phyloP scores from a whole-genome alignment of 306 rosid species.

The Nissolia schottii region DNA sequence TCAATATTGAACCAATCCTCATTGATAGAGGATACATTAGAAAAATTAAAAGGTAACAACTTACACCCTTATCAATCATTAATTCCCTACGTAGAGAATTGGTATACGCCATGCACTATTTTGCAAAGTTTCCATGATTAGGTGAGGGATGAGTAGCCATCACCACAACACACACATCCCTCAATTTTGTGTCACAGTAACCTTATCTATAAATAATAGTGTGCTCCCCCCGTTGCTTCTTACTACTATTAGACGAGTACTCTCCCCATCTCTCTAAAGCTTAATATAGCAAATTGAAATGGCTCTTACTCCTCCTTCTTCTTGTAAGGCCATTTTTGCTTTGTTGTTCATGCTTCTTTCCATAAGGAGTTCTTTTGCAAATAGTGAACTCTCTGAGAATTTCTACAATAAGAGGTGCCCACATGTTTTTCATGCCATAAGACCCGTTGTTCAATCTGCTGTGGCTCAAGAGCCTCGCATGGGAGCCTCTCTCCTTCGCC shows the following conservation, averaged over 20 bases:
- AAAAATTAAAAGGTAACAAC: background rate
- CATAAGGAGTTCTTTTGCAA: constrained; percentile 38
- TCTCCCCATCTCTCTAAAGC: background rate
- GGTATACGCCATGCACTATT: constrained; percentile 6
- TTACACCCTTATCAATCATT: background rate
- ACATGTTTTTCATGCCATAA: constrained; percentile 25
- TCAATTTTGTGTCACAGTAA: background rate
- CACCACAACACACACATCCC: background rate
- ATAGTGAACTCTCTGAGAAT: constrained; percentile 41
- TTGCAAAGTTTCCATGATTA: constrained; percentile 10
- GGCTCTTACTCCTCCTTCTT: constrained; percentile 24
- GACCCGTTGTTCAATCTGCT: constrained; percentile 48
- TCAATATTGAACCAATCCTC: background rate
- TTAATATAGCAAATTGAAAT: constrained; percentile 4
- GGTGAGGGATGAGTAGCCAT: constrained; percentile 27
- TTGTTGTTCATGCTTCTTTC: constrained; percentile 31
- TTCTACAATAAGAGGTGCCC: constrained; percentile 62
- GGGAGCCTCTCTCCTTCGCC: constrained; percentile 79
- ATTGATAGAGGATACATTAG: no score
- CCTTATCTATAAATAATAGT: background rate
- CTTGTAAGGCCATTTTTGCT: background rate
- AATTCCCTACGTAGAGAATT: constrained; percentile 3
- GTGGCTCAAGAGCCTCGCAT: constrained; percentile 52
- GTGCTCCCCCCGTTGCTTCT: background rate
- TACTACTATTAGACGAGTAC: background rate